phyloP scores from a whole-genome alignment of 2,329 filamentous ascomycete species.

The Alternaria triticina region DNA sequence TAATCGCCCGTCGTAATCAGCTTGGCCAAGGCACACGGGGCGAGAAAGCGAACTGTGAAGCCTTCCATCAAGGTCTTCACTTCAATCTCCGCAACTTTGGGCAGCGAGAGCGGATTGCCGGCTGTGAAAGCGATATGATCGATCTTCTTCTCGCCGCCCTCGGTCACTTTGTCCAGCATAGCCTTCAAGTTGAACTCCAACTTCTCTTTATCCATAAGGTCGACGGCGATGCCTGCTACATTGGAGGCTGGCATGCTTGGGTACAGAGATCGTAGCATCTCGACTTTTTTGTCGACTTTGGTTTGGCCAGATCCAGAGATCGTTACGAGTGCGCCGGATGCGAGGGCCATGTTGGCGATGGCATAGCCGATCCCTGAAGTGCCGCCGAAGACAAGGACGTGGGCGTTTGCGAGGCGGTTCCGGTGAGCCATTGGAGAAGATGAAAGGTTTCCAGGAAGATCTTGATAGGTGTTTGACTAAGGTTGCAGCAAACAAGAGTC shows the following conservation, averaged over 20 bases:
- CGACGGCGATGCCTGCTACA: conserved; percentile 34
- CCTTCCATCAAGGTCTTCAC: conserved; percentile 21
- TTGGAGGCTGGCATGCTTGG: conserved; percentile 21
- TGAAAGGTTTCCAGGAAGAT: not conserved
- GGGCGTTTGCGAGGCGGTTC: conserved; percentile 57
- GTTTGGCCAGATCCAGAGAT: conserved; percentile 64
- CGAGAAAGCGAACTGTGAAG: conserved; percentile 46
- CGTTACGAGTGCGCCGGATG: conserved; percentile 61
- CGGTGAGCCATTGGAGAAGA: conserved; percentile 35
- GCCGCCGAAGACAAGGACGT: conserved; percentile 68
- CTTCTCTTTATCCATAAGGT: conserved; percentile 34
- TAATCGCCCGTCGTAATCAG: conserved; percentile 43
- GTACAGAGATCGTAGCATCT: conserved; percentile 53
- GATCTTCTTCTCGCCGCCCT: conserved; percentile 34
- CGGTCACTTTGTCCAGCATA: conserved; percentile 37
- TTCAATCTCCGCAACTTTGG: conserved; percentile 37
- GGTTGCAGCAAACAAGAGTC: not conserved
- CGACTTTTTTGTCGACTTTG: conserved; percentile 59
- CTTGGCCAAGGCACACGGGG: conserved; percentile 50
- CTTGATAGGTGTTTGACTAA: not conserved
- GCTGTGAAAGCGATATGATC: conserved; percentile 43
- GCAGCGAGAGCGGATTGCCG: conserved; percentile 26
- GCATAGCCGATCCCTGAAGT: conserved; percentile 69
- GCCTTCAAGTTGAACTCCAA: conserved; percentile 36
- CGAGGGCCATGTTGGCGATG: conserved; percentile 64